phyloP scores from a whole-genome alignment of 768 basidiomycete species.

The Lactarius sanguifluus region DNA sequence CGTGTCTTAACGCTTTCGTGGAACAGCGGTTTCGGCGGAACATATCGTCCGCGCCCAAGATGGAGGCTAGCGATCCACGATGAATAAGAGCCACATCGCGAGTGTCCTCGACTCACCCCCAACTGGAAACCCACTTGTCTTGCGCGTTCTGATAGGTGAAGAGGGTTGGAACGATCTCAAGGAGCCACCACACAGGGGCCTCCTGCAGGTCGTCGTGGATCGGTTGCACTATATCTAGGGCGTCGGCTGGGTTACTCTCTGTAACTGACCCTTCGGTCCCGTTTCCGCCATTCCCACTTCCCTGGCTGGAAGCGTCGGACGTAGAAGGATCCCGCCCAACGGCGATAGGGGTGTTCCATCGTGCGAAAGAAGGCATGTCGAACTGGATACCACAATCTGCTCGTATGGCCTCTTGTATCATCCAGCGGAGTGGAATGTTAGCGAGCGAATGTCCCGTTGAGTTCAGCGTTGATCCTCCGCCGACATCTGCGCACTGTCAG shows the following conservation, averaged over 20 bases:
- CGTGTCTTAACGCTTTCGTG: conserved; percentile 64
- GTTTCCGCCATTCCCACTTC: too few species aligned
- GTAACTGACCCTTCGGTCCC: too few species aligned
- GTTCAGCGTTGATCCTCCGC: conserved; percentile 20
- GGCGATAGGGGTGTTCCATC: conserved; percentile 16
- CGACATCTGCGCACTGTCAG: conserved; percentile 21
- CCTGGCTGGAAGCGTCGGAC: too few species aligned
- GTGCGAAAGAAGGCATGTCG: conserved; percentile 13
- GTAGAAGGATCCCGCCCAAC: background rate
- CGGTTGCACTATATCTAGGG: conserved; percentile 46
- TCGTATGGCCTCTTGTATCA: conserved; percentile 21
- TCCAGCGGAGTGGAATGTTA: conserved; percentile 28
- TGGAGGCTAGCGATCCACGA: conserved; percentile 43
- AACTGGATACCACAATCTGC: conserved; percentile 19
- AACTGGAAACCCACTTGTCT: conserved; percentile 53
- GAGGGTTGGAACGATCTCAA: conserved; percentile 60
- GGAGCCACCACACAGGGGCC: conserved; percentile 59
- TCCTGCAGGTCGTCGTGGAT: conserved; percentile 52
- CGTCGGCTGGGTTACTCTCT: background rate
- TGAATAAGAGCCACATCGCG: background rate
- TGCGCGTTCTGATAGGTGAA: conserved; percentile 56
- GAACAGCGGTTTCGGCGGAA: conserved; percentile 53
- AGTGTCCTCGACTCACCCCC: conserved; percentile 46
- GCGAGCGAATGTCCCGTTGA: conserved; percentile 12
- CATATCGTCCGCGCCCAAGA: conserved; percentile 55